Conservation (phyloP, 257 asterid species). For the Solanum appendiculatum region DNA sequence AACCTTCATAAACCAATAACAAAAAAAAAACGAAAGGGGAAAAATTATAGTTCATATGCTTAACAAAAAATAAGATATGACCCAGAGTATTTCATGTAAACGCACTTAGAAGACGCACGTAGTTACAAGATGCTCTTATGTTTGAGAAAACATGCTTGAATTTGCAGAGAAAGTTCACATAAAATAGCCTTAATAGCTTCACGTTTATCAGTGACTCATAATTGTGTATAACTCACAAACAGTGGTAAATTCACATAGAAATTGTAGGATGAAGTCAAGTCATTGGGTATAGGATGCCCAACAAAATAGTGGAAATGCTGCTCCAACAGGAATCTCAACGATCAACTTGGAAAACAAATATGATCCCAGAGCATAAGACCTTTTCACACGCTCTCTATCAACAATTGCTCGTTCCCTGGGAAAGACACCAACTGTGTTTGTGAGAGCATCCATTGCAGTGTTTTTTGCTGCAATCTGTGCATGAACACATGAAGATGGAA, state of each 20-base stretch:
- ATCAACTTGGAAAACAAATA: conserved; percentile 83
- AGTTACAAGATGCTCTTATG: too few species aligned
- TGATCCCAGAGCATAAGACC: conserved; percentile 77
- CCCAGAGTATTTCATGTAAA: too few species aligned
- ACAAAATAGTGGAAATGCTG: conserved; percentile 86
- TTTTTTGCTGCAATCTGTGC: conserved; percentile 86
- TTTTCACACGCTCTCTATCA: conserved; percentile 84
- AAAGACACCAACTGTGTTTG: conserved; percentile 88
- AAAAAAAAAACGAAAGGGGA: too few species aligned
- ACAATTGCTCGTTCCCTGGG: conserved; percentile 95
- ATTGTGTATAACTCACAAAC: not conserved
- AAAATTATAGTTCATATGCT: too few species aligned
- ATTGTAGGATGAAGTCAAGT: conserved; percentile 77
- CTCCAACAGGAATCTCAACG: conserved; percentile 91
- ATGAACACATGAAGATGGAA: not conserved
- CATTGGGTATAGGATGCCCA: conserved; percentile 92
- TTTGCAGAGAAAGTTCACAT: too few species aligned
- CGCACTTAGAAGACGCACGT: too few species aligned
- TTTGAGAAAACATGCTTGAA: too few species aligned
- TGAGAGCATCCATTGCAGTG: conserved; percentile 95
- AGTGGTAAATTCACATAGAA: conserved; percentile 49
- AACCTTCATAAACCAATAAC: too few species aligned
- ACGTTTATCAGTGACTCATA: not conserved
- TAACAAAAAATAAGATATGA: too few species aligned
- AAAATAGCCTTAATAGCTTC: not conserved